phyloP scores from a whole-genome alignment of 2,329 filamentous ascomycete genomes.

The Apiospora kogelbergensis region DNA sequence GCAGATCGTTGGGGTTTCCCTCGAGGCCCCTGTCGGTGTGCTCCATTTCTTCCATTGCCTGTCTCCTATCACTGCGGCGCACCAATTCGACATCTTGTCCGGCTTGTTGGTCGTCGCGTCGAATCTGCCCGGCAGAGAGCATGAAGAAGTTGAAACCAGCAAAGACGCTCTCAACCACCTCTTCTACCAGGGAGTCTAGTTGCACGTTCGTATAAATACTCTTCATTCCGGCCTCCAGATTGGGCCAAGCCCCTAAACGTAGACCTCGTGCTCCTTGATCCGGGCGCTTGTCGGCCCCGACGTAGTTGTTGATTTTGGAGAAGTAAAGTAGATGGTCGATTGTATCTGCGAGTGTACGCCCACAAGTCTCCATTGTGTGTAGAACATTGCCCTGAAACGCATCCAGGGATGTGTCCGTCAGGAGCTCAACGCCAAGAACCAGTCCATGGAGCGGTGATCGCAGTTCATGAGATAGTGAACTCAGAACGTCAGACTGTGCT shows the following conservation, averaged over 20 bases:
- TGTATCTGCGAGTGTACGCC: conserved; percentile 51
- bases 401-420: conserved; percentile 49
- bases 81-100: background rate
- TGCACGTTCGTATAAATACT: conserved; percentile 14
- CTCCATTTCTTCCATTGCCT: conserved; percentile 4
- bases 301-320: conserved; percentile 50
- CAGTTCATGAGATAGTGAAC: conserved; percentile 61
- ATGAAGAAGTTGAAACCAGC: conserved; percentile 35
- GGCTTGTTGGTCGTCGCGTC: background rate
- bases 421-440: conserved; percentile 50
- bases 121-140: background rate
- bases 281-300: conserved; percentile 19
- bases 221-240: background rate
- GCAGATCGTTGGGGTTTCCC: background rate
- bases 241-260: background rate
- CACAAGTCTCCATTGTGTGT: conserved; percentile 49
- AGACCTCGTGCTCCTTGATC: conserved; percentile 12
- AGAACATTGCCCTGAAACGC: conserved; percentile 46
- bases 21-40: background rate
- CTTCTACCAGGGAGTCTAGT: conserved; percentile 43
- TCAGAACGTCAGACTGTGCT: conserved; percentile 58
- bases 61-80: background rate
- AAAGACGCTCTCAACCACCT: conserved; percentile 47
- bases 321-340: conserved; percentile 55
- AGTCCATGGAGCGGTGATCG: conserved; percentile 62